phyloP scores from a whole-genome alignment of 305 asterid species.

The Solanum hybrid region DNA sequence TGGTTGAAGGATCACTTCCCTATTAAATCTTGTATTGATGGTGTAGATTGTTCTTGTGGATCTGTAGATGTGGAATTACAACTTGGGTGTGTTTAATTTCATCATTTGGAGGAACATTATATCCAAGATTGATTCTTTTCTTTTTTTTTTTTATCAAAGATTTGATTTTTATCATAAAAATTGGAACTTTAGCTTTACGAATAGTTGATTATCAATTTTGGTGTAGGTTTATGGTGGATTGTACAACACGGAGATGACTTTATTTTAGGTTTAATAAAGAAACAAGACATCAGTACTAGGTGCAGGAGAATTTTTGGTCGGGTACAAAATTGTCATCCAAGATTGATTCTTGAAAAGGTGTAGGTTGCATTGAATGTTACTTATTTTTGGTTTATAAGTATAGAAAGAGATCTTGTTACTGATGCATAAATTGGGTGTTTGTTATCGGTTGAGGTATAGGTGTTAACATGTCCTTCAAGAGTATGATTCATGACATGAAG shows the following conservation, averaged over 20 bases:
- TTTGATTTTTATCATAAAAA: slow-evolving; percentile 11
- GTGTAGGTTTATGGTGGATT: not conserved
- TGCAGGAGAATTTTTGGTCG: not conserved
- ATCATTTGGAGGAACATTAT: not conserved
- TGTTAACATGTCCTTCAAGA: slow-evolving; percentile 57
- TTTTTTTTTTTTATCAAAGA: not conserved
- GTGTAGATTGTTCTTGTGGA: not conserved
- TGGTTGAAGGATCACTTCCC: not conserved
- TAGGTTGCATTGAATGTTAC: not conserved
- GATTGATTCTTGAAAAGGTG: not conserved
- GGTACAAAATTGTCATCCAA: not conserved
- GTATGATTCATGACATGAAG: slow-evolving; percentile 68
- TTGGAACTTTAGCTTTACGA: not conserved
- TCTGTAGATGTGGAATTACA: not conserved
- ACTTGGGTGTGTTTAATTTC: not conserved
- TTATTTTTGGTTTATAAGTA: not conserved
- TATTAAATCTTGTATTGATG: not conserved
- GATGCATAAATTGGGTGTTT: not conserved
- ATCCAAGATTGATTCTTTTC: too few species aligned
- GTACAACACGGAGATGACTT: not conserved
- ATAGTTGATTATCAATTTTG: not conserved
- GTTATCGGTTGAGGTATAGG: not conserved
- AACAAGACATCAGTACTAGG: not conserved
- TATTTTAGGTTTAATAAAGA: not conserved
- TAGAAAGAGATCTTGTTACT: not conserved